Conservation (phyloP, 306 rosid genomes). For the Crotalaria pallida region DNA sequence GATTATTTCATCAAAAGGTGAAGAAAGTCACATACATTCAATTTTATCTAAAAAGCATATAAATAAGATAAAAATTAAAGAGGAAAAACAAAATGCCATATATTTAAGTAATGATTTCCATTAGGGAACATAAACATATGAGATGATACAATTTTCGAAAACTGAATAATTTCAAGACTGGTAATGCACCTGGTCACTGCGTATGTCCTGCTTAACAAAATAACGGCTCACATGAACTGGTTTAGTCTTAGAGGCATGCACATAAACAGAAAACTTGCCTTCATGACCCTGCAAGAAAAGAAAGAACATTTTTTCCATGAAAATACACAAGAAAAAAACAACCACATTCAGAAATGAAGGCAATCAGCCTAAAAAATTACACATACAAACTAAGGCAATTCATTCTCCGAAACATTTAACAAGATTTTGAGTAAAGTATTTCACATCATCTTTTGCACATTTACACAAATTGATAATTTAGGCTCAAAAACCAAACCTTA, state of each 20-base stretch:
- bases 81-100: neutral
- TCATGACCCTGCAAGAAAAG: constrained; percentile 81
- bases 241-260: constrained; percentile 84
- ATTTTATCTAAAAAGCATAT: neutral
- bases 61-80: neutral
- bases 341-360: neutral
- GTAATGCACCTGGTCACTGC: constrained; percentile 61
- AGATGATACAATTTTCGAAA: neutral
- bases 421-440: neutral
- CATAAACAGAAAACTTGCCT: constrained; percentile 84
- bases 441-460: neutral
- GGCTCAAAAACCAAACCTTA: neutral
- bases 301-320: constrained; percentile 9
- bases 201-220: constrained; percentile 68
- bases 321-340: constrained; percentile 9
- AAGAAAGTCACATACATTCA: neutral
- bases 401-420: neutral
- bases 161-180: neutral
- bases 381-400: neutral
- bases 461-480: neutral
- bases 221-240: constrained; percentile 82
- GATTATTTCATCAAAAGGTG: neutral
- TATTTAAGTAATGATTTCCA: neutral
- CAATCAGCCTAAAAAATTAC: constrained; percentile 8
- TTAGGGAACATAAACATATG: neutral